Base-by-base conservation (phyloP, 306 rosid genomes). In the Vachellia pachyceras region DNA sequence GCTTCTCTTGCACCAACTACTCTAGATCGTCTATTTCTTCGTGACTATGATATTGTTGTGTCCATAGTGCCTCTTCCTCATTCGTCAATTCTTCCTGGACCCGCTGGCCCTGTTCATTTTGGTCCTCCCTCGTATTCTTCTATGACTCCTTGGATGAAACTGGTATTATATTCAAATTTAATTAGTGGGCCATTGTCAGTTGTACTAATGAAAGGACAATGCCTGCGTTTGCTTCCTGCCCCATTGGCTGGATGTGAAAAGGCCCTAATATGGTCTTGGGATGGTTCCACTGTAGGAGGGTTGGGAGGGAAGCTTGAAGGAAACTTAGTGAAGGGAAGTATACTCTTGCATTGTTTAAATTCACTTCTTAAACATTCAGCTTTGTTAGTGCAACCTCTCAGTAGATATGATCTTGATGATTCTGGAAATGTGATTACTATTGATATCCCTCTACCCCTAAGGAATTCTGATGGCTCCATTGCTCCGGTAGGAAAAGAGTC, bases 181-280 rank as follows among this genome's bases (percentile, higher is more conserved):
- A 88, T 90, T 46, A 75, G 92, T 85, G 98, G 99, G 66, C 99
- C 99, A 78, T 82, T 93, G 15, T 90, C 97, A 18, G 91, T 95
- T 88, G 90, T 93, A 87, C 86, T 95, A 75, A 95, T 95, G 97
- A 95, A 90, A 84, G 99, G 99, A 69, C 97, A 95, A 77, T 93
- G 94, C 82, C 69, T 95, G 55, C 94, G 98, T 40, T 81, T 90
- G 82, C 98, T 95, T 88, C 99, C 99, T 86, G 97, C 97, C 70
- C 98, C 99, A 61, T 85, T 95, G 88, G 91, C 94, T 61, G 94
- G 94, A 70, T 95, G 97, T 77, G 97, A 91, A 90, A 95, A 95
- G 82, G 99, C 98, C 79, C 90, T 93, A 66, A 40, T 95, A 82
- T 95, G 98, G 98, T 90, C 98, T 84, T 95, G 97, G 99, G 99